phyloP scores from a whole-genome alignment of 2,329 filamentous ascomycete genomes.

The Colletotrichum sp. region DNA sequence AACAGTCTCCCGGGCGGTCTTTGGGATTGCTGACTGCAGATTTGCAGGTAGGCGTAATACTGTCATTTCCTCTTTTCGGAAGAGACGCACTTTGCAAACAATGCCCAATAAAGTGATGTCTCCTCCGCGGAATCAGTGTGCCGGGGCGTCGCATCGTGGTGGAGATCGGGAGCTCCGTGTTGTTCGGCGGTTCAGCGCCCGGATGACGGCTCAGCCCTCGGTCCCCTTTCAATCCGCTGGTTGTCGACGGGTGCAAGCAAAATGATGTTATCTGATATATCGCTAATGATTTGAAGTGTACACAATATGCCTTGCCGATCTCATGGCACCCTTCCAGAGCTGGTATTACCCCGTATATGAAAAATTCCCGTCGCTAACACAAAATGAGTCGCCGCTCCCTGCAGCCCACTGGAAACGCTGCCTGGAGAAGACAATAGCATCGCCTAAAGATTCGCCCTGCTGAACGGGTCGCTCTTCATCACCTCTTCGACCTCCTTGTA shows the following conservation, averaged over 20 bases:
- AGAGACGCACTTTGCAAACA: no score
- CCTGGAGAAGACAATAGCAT: background rate
- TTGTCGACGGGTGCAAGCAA: background rate
- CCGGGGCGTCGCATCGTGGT: background rate
- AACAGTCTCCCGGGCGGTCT: background rate
- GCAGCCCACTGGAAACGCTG: background rate
- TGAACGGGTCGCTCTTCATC: background rate
- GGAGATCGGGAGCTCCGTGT: background rate
- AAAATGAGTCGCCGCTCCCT: background rate
- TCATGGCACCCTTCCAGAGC: background rate
- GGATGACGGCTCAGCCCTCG: background rate
- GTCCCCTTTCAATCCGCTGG: background rate
- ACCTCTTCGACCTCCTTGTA: slow-evolving; percentile 14
- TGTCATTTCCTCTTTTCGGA: background rate
- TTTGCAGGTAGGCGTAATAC: background rate
- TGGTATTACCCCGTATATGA: background rate
- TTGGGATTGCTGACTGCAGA: background rate
- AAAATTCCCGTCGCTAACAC: background rate
- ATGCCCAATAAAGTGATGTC: no score
- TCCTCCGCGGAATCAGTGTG: background rate
- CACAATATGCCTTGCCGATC: background rate
- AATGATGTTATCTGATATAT: background rate
- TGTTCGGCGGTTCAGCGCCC: background rate
- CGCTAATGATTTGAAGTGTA: background rate
- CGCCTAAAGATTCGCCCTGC: background rate